Percentiles rank a stretch among this genome's conserved stretches.
phyloP scores from a whole-genome alignment of 306 rosid genomes.

The Arachis hypogaea region DNA sequence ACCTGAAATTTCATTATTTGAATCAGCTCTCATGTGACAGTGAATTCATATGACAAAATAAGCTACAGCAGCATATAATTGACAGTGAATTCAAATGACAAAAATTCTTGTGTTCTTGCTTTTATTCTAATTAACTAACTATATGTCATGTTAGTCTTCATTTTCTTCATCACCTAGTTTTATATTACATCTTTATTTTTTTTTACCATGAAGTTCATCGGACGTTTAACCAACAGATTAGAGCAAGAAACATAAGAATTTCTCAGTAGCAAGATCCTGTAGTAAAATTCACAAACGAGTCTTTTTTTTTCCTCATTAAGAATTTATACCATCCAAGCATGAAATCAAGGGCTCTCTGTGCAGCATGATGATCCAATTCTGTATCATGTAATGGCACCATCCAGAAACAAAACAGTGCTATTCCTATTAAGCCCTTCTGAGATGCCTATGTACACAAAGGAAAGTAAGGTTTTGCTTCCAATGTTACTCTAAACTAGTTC shows the following conservation, averaged over 20 bases:
- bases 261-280: not conserved
- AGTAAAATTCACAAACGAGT: not conserved
- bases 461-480: not conserved
- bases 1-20: conserved; percentile 22
- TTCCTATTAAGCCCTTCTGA: conserved; percentile 59
- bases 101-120: not conserved
- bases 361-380: conserved; percentile 39
- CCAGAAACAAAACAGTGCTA: conserved; percentile 46
- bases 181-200: too few relatives aligned
- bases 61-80: too few relatives aligned
- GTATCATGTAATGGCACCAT: conserved; percentile 43
- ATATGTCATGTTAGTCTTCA: too few relatives aligned
- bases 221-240: too few relatives aligned
- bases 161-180: too few relatives aligned
- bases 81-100: not conserved
- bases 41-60: not conserved
- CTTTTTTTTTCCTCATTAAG: not conserved
- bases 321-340: conserved; percentile 40
- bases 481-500: not conserved
- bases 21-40: not conserved
- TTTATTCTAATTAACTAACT: too few relatives aligned
- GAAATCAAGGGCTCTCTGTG: conserved; percentile 53
- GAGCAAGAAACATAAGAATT: too few relatives aligned
- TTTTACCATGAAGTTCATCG: too few relatives aligned
- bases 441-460: conserved; percentile 23